Evolutionary conservation across 495 filamentous ascomycete species (phyloP), one percentile per base, ranked within the genome.

Genomic region (Hypoxylon subgilvum): DNA sequence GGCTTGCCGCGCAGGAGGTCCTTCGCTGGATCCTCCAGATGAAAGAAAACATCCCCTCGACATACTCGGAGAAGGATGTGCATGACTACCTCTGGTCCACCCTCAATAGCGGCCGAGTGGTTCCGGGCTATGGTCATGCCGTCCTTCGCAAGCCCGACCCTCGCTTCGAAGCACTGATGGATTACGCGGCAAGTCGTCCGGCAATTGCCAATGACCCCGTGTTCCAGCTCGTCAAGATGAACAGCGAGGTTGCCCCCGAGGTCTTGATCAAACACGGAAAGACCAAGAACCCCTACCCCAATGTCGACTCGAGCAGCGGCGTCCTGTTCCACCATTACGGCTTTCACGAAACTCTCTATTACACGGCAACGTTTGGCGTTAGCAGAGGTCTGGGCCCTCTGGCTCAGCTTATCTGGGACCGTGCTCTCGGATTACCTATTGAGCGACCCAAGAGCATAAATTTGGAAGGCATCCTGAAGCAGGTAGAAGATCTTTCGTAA

Each of bases 221-320:
- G 35, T 97, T 96, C 85, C 83, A 89, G 71, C 86, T 98, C 12
- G 94, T 98, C 25, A 88, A 90, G 81, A 85, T 87, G 77, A 96
- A 92, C 76, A 82, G 78, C 62, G 72, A 77, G 50, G 78, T 86
- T 41, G 94, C 94, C 0, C 94, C 94, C 8, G 82, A 82, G 12
- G 94, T 98, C 21, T 76, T 98, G 57, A 90, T 82, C 49, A 84
- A 96, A 77, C 94, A 98, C 65, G 94, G 94, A 67, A 97, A 97
- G 88, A 97, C 94, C 62, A 97, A 97, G 83, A 97, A 97, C 79
- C 92, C 92, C 6, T 92, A 90, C 73, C 94, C 94, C 38, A 98
- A 98, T 67, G 94, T 98, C 46, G 94, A 98, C 73, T 88, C 86
- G 13, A 85, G 83, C 49, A 96, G 90, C 1, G 94, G 94, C 48